Evolutionary conservation across 805 yeast species (phyloP), one percentile per base, ranked within the genome.

Genomic region (Yamadazyma insecticola): DNA sequence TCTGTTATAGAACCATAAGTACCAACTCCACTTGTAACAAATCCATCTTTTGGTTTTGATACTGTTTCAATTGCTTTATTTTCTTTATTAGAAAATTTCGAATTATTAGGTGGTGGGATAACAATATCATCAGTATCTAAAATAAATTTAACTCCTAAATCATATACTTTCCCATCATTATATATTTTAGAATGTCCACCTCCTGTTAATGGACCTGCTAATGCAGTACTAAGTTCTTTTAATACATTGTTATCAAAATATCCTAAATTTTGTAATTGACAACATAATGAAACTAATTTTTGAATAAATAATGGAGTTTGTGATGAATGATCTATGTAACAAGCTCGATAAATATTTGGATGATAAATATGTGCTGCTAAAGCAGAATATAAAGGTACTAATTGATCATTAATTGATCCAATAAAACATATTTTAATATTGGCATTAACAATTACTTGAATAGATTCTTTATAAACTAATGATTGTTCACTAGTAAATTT

Each of bases 131-230:
- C 74, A 0, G 97, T 86, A 45, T 83, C 88, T 14, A 89, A 56
- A 2, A 85, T 74, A 50, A 83, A 81, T 37, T 78, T 71, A 24
- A 89, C 48, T 0, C 92, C 96, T 39, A 85, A 51, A 42, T 79
- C 85, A 51, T 90, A 90, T 1, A 92, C 97, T 34, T 78, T 74
- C 4, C 79, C 76, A 42, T 86, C 95, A 46, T 84, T 82, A 55
- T 90, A 90, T 16, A 92, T 78, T 40, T 74, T 81, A 0, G 97
- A 88, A 53, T 90, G 98, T 0, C 98, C 98, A 6, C 92, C 89
- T 3, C 97, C 96, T 0, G 96, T 90, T 32, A 92, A 63, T 1
- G 96, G 83, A 0, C 98, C 98, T 0, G 94, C 92, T 40, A 64
- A 65, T 24, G 64, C 58, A 2, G 70, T 72, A 33, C 96, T 85